A percentile compares a stretch with the other conserved stretches of the same genome.
Conservation (phyloP, 176 grass and related monocot species). For the Carex scoparia region DNA sequence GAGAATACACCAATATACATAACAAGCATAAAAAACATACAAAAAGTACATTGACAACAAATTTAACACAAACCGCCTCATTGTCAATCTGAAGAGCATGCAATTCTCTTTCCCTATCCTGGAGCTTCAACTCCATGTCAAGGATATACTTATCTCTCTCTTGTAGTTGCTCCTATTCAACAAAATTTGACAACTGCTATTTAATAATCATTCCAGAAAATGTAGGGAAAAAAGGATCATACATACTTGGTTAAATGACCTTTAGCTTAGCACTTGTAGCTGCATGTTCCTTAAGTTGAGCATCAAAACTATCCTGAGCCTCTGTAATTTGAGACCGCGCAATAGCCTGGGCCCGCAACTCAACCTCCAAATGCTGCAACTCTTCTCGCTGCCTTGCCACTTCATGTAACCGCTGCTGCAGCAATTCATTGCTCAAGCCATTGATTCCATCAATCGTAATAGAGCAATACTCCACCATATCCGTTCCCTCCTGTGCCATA, state of each 20-base stretch:
- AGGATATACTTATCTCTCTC: constrained; percentile 83
- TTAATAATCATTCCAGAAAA: neutral
- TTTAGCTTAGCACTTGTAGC: constrained; percentile 46
- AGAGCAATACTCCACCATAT: constrained; percentile 46
- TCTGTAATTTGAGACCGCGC: constrained; percentile 54
- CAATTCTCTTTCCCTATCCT: constrained; percentile 77
- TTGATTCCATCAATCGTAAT: constrained; percentile 64
- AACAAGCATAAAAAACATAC: neutral
- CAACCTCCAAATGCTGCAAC: constrained; percentile 73
- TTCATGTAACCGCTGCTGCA: constrained; percentile 72
- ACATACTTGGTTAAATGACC: constrained; percentile 30
- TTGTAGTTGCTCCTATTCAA: constrained; percentile 80
- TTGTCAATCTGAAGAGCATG: constrained; percentile 78
- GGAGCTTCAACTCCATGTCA: constrained; percentile 83
- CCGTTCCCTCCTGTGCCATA: constrained; percentile 42
- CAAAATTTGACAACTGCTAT: neutral
- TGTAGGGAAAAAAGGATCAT: neutral
- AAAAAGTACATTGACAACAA: neutral
- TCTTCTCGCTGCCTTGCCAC: constrained; percentile 54
- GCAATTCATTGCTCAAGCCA: constrained; percentile 56
- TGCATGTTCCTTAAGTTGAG: constrained; percentile 54
- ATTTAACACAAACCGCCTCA: constrained; percentile 63
- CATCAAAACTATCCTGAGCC: constrained; percentile 57
- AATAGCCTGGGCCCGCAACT: constrained; percentile 55
- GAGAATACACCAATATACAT: neutral